Evolutionary conservation across 345 rosid genomes (phyloP).

Genomic region (Dimocarpus longan): DNA sequence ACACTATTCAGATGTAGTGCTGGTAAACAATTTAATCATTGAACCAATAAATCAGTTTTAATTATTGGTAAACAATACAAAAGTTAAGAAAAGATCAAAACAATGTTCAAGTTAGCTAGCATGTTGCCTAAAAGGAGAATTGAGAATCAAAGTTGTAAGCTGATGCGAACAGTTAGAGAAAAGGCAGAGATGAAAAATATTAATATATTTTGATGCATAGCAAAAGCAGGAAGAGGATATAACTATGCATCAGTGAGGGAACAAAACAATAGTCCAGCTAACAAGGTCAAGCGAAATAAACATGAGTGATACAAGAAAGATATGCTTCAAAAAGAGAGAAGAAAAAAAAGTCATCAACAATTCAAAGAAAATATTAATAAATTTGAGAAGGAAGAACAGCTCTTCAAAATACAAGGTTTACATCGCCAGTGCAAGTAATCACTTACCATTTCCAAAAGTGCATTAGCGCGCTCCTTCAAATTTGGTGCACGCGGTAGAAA

Average conservation of each 20-base stretch:
- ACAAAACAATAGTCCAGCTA: background rate
- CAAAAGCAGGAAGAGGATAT: background rate
- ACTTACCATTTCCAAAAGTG: conserved; percentile 95
- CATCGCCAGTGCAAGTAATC: background rate
- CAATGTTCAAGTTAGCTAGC: background rate
- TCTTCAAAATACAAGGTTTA: background rate
- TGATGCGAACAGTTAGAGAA: background rate
- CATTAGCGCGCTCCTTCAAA: conserved; percentile 94
- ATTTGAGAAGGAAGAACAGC: background rate
- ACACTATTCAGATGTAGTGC: background rate
- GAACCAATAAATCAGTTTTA: background rate
- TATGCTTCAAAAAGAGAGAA: background rate
- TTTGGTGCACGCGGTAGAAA: conserved; percentile 99
- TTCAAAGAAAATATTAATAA: background rate
- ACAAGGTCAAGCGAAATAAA: background rate
- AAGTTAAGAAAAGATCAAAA: background rate
- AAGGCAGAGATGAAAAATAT: background rate
- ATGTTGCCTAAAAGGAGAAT: background rate
- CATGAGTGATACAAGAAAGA: background rate
- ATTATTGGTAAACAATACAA: background rate
- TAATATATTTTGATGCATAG: background rate
- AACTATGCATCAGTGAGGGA: background rate
- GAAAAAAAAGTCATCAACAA: background rate
- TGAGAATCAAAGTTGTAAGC: background rate
- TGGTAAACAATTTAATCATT: background rate